phyloP scores from a whole-genome alignment of 2,329 filamentous ascomycete species.

The Allantophomopsis cytisporea region DNA sequence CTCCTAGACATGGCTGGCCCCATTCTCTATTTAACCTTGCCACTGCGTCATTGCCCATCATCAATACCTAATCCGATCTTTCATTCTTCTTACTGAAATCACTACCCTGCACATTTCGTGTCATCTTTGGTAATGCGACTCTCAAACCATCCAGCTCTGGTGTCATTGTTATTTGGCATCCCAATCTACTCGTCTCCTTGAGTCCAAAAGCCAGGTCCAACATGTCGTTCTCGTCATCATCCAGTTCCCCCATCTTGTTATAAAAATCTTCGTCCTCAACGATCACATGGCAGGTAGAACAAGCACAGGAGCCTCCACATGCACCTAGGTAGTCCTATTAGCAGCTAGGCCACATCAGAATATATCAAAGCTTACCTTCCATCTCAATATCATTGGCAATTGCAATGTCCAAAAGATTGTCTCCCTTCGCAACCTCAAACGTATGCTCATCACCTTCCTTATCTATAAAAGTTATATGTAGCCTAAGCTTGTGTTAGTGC shows the following conservation, averaged over 20 bases:
- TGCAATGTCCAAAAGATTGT: conserved; percentile 91
- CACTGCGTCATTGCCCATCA: no score
- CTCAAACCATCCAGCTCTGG: conserved; percentile 79
- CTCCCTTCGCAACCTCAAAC: conserved; percentile 70
- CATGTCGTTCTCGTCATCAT: conserved; percentile 59
- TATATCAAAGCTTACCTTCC: conserved; percentile 46
- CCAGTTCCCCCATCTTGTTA: conserved; percentile 46
- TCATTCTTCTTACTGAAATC: conserved; percentile 52
- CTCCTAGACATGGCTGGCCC: no score
- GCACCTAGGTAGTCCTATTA: conserved; percentile 38
- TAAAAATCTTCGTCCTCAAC: conserved; percentile 49
- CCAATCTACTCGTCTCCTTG: conserved; percentile 48
- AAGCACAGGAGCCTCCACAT: conserved; percentile 73
- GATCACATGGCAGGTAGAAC: conserved; percentile 65
- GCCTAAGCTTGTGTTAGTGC: conserved; percentile 30
- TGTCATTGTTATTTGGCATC: conserved; percentile 60
- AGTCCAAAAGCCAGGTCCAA: conserved; percentile 62
- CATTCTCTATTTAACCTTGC: no score
- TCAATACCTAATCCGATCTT: neutral
- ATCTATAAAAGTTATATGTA: conserved; percentile 85
- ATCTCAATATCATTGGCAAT: conserved; percentile 93
- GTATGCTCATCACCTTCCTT: conserved; percentile 70
- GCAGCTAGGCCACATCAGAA: neutral
- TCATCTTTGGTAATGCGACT: conserved; percentile 84
- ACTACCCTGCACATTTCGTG: conserved; percentile 86